These are phyloP conservation scores for Prunus yedoensis DNA, from an alignment of 331 rosid species.

Conservation along the genomic window DNA sequence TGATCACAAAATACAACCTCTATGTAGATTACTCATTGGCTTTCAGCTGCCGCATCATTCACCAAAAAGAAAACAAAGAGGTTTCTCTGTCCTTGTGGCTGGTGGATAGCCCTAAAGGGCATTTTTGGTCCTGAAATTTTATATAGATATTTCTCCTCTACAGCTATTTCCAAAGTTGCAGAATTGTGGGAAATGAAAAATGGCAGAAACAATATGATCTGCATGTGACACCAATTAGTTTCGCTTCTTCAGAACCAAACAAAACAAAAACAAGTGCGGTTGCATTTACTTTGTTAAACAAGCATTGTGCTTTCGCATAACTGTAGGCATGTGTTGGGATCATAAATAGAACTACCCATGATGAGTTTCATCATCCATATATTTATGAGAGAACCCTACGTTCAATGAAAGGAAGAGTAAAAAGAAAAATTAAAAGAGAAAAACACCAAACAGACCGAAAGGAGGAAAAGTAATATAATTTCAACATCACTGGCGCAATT, in stretches of 20 bases:
- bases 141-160: neutral
- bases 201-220: neutral
- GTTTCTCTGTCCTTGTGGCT: neutral
- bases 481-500: constrained; percentile 30
- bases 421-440: neutral
- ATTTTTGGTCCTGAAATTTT: neutral
- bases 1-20: neutral
- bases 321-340: neutral
- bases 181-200: neutral
- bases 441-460: neutral
- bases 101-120: neutral
- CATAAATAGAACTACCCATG: neutral
- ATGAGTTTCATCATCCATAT: neutral
- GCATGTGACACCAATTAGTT: neutral
- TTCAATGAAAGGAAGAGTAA: neutral
- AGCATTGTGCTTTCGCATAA: neutral
- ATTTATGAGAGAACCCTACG: neutral
- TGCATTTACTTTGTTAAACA: neutral
- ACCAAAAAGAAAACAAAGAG: neutral
- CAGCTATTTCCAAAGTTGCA: constrained; percentile 12
- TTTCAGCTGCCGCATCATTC: neutral
- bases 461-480: neutral
- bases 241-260: neutral
- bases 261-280: neutral
- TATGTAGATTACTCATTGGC: neutral